Evolutionary conservation across 2,329 filamentous ascomycete genomes (phyloP).

Genomic region (Dactylonectria macrodidyma): DNA sequence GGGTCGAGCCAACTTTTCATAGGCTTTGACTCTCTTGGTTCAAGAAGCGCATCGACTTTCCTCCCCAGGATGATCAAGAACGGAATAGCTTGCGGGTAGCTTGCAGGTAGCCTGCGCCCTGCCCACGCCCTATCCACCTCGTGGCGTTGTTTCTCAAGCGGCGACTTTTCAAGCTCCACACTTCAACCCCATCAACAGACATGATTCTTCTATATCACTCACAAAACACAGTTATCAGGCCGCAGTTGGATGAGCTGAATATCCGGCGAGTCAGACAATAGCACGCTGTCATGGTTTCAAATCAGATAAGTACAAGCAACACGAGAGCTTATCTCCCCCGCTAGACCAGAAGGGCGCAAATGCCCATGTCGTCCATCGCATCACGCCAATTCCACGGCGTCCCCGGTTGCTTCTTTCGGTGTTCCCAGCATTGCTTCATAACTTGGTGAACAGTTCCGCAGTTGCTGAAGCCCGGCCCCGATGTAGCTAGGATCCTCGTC

Average conservation of each 20-base stretch:
- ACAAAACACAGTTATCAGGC: neutral
- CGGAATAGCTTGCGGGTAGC: neutral
- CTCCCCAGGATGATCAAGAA: neutral
- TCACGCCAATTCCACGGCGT: constrained; percentile 6
- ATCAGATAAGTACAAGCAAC: neutral
- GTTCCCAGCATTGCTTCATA: constrained; percentile 34
- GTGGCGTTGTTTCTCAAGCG: neutral
- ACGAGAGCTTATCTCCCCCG: neutral
- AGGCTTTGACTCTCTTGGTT: neutral
- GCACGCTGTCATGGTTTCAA: neutral
- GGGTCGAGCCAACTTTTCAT: neutral
- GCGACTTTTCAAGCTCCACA: neutral
- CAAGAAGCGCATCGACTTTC: neutral
- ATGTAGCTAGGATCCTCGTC: constrained; percentile 10
- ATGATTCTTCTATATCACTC: neutral
- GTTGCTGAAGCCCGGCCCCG: constrained; percentile 36
- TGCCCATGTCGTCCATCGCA: constrained; percentile 4
- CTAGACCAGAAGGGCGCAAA: constrained; percentile 18
- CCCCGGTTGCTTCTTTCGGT: constrained; percentile 7
- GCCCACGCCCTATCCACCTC: neutral
- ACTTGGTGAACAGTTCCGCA: constrained; percentile 36
- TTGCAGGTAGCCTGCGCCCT: neutral
- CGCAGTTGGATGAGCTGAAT: neutral
- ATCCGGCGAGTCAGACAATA: neutral
- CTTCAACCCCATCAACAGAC: neutral